These are phyloP conservation scores for Russula abietina DNA, from an alignment of 768 basidiomycete genomes.

Conservation along the genomic window DNA sequence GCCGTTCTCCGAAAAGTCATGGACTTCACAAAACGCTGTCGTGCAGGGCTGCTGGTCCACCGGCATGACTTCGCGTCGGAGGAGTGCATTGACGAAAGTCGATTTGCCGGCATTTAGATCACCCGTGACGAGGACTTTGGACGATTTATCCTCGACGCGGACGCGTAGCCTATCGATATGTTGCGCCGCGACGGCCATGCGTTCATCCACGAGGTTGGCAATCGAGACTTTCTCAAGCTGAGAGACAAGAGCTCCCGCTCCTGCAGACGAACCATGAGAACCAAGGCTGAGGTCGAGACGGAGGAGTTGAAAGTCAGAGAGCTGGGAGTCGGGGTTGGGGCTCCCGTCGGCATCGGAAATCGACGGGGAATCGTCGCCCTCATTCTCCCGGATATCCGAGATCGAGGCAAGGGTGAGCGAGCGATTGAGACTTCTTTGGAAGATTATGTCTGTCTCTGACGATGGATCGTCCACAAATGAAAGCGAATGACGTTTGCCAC, in stretches of 20 bases:
- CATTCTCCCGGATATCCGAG: conserved; percentile 38
- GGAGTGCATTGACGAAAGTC: conserved; percentile 93
- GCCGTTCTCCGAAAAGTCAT: conserved; percentile 76
- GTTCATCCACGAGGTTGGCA: conserved; percentile 83
- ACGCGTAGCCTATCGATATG: conserved; percentile 82
- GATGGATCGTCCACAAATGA: conserved; percentile 82
- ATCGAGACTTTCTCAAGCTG: conserved; percentile 92
- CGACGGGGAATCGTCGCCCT: conserved; percentile 30
- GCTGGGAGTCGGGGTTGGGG: conserved; percentile 38
- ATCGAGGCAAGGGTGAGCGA: conserved; percentile 55
- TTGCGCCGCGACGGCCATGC: conserved; percentile 62
- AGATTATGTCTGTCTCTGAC: conserved; percentile 57
- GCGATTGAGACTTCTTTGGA: conserved; percentile 46
- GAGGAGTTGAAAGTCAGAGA: conserved; percentile 76
- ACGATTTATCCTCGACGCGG: conserved; percentile 86
- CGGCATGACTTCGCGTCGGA: conserved; percentile 88
- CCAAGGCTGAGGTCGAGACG: conserved; percentile 92
- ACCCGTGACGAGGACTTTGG: conserved; percentile 95
- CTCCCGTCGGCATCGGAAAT: conserved; percentile 29
- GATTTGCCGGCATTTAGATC: conserved; percentile 98
- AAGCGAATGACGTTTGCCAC: conserved; percentile 56
- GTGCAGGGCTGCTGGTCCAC: conserved; percentile 98
- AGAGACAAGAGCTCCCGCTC: conserved; percentile 69
- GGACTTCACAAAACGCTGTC: conserved; percentile 94
- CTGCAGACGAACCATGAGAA: conserved; percentile 54